These are phyloP conservation scores for Artomyces pyxidatus DNA, from an alignment of 768 basidiomycete genomes.

Conservation along the genomic window DNA sequence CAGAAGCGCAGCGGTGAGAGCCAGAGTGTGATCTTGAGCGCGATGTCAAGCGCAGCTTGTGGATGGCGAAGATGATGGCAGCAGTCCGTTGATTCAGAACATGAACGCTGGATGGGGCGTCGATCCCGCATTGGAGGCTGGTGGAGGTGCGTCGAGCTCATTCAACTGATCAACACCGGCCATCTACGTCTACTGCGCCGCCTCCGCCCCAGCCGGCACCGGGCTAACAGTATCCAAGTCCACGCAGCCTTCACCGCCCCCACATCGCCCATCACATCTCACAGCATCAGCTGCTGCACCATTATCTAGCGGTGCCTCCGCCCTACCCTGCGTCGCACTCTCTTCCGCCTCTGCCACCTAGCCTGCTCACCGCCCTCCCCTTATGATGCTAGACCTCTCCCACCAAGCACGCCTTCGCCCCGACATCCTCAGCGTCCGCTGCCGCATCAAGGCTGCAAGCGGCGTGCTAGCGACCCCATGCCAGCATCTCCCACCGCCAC, in stretches of 20 bases:
- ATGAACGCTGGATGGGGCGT: slow-evolving; percentile 13
- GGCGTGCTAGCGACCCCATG: slow-evolving; percentile 5
- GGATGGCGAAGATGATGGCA: slow-evolving; percentile 7
- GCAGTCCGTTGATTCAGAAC: slow-evolving; percentile 4
- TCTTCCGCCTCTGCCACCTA: slow-evolving; percentile 6
- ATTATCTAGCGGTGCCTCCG: slow-evolving; percentile 10
- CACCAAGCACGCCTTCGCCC: slow-evolving; percentile 6
- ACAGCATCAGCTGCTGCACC: slow-evolving; percentile 10
- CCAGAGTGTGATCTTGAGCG: slow-evolving; percentile 13
- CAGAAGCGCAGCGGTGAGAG: slow-evolving; percentile 14
- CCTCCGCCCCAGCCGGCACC: slow-evolving; percentile 11
- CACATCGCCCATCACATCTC: slow-evolving; percentile 8
- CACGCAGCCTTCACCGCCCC: slow-evolving; percentile 5
- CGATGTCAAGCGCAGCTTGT: slow-evolving; percentile 12
- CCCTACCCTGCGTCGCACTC: slow-evolving; percentile 9
- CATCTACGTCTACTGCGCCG: slow-evolving; percentile 8
- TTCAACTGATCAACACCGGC: slow-evolving; percentile 10
- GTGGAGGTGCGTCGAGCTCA: slow-evolving; percentile 1
- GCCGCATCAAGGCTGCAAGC: neutral
- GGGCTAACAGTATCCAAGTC: neutral
- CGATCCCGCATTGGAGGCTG: slow-evolving; percentile 10
- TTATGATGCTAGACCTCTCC: slow-evolving; percentile 6
- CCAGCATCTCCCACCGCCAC: neutral
- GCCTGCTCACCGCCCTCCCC: slow-evolving; percentile 1
- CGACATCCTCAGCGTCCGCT: slow-evolving; percentile 12